Percentiles rank a stretch among this genome's conserved stretches.
Evolutionary conservation across 805 yeast genomes (phyloP).

Genomic region (Isabelozyma heimii): DNA sequence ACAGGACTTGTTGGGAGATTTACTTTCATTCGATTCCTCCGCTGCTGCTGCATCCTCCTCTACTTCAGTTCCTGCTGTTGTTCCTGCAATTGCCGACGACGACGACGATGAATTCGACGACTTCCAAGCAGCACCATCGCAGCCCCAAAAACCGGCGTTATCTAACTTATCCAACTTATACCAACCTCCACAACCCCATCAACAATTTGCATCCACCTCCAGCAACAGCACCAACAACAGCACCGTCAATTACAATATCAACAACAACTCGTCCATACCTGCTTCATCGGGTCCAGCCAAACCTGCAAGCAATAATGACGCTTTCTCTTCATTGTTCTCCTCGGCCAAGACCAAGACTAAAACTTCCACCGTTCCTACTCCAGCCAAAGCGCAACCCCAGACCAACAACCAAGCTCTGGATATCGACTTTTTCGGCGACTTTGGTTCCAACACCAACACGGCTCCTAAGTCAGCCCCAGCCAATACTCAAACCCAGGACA

Average conservation of each 20-base stretch:
- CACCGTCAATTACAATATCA: slow-evolving; percentile 17
- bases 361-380: slow-evolving; percentile 9
- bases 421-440: slow-evolving; percentile 33
- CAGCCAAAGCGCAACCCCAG: slow-evolving; percentile 6
- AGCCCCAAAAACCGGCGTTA: slow-evolving; percentile 11
- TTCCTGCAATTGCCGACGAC: slow-evolving; percentile 23
- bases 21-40: slow-evolving; percentile 41
- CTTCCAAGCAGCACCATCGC: slow-evolving; percentile 65
- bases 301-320: slow-evolving; percentile 50
- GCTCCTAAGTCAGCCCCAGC: slow-evolving; percentile 10
- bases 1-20: slow-evolving; percentile 50
- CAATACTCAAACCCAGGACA: slow-evolving; percentile 28
- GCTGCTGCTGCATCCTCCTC: slow-evolving; percentile 16
- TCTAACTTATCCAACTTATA: slow-evolving; percentile 16
- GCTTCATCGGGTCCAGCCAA: slow-evolving; percentile 40
- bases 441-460: slow-evolving; percentile 10
- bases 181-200: slow-evolving; percentile 13
- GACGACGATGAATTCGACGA: slow-evolving; percentile 81
- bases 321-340: slow-evolving; percentile 68
- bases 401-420: slow-evolving; percentile 1
- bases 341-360: slow-evolving; percentile 54
- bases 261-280: slow-evolving; percentile 28
- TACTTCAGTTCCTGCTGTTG: slow-evolving; percentile 14
- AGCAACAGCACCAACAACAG: slow-evolving; percentile 4
- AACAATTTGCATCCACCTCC: slow-evolving; percentile 8